Base-by-base conservation (phyloP, 148 eudicot genomes). In the Nepenthes gracilis region DNA sequence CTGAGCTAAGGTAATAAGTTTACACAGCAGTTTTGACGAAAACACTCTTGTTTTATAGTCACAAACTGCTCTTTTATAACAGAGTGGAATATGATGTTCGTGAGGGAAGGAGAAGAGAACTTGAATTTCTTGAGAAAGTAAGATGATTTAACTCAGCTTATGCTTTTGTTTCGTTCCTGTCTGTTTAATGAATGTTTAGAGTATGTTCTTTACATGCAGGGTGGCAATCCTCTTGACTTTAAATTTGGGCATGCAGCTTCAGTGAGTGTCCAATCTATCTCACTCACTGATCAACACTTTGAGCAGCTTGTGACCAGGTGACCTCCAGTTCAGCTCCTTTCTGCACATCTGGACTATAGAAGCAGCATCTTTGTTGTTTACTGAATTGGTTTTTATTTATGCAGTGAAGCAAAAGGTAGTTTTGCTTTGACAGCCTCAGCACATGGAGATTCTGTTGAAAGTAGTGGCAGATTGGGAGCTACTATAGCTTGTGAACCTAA, bases 91-190 rank as follows among this genome's bases (percentile, higher is more conserved):
- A 80, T 78, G 83, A 81, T 79, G 81, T 80, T 67, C 87, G 83
- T 37, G 90, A 86, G 67, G 86, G 81, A 77, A 80, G 83, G 63
- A 81, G 85, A 68, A 81, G 92, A 73, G 95, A 94, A 70, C 85
- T 94, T 47, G 97, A 94, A 75, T 94, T 86, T 83, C 87, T 94
- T 72, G 92, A 86, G 70, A 83, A 89, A 77, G 99, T 94, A 85
- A 73, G 91, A 40, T 57, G 59, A 60, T 14, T 54, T 12, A 11
- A 49, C 2, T 5, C 15, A 2, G n/a, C 10, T 49, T 3, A 5
- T 49, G 35, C 38, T 62, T 40, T 40, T 11, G 38, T 54, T 55
- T 11, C 1, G 23, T 43, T 5, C 11, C 54, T 38, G 38, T 33
- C 54, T n/a, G 8, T n/a, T 0, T 35, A 1, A 38, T 38, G 32